Evolutionary conservation across 2,329 filamentous ascomycete species (phyloP).

Genomic region (Verticillium zaregamsianum): DNA sequence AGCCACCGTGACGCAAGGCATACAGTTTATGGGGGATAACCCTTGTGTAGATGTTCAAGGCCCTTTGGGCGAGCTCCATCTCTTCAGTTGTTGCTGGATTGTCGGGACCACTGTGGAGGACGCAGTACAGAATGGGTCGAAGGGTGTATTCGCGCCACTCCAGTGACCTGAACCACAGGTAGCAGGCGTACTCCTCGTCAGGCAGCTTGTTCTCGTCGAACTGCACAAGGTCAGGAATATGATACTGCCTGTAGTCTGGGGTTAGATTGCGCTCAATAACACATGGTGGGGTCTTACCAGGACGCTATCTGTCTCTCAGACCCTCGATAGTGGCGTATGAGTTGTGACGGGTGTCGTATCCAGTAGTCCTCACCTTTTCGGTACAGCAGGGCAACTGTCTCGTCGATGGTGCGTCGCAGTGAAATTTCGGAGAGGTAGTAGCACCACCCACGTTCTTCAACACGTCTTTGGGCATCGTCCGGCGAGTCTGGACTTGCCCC

Average conservation of each 20-base stretch:
- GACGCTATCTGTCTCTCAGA: slow-evolving; percentile 8
- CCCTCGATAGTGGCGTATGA: slow-evolving; percentile 11
- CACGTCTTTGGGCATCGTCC: neutral
- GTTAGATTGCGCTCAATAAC: neutral
- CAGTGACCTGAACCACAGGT: slow-evolving; percentile 9
- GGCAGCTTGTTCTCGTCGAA: slow-evolving; percentile 6
- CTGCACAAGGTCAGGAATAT: slow-evolving; percentile 10
- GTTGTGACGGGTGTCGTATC: neutral
- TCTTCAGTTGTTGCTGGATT: neutral
- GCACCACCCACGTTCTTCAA: slow-evolving; percentile 15
- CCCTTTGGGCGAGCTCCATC: slow-evolving; percentile 7
- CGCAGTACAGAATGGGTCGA: slow-evolving; percentile 11
- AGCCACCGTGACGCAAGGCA: slow-evolving; percentile 8
- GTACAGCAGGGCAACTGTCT: slow-evolving; percentile 6
- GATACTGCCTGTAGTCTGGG: slow-evolving; percentile 5
- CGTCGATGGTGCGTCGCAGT: slow-evolving; percentile 14
- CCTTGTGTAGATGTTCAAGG: slow-evolving; percentile 6
- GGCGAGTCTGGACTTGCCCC: neutral
- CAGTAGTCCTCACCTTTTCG: slow-evolving; percentile 5
- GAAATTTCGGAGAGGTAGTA: slow-evolving; percentile 18
- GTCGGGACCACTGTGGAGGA: slow-evolving; percentile 4
- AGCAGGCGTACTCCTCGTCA: slow-evolving; percentile 11
- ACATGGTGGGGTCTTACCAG: neutral
- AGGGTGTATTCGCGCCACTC: slow-evolving; percentile 12
- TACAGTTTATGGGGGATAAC: slow-evolving; percentile 5